Evolutionary conservation across 352 stramenopile genomes (phyloP).

Genomic region (Globisporangium spiculum): DNA sequence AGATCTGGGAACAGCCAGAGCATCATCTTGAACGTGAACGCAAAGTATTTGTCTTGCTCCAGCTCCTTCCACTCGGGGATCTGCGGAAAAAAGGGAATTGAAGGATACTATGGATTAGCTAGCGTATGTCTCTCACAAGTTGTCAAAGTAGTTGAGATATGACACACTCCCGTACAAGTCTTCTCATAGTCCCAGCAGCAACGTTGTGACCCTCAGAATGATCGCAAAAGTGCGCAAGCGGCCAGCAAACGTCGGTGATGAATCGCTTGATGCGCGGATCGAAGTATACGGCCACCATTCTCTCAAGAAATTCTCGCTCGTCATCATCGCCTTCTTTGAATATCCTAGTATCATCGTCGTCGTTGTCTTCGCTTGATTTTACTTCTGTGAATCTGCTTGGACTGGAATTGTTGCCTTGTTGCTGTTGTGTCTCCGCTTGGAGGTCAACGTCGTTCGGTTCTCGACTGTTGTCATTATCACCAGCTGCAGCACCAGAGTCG

Average conservation of each 20-base stretch:
- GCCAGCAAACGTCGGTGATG: constrained; percentile 45
- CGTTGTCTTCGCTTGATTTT: background rate
- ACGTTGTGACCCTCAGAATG: background rate
- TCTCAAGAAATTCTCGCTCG: constrained; percentile 7
- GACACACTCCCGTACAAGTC: background rate
- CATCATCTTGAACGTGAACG: constrained; percentile 39
- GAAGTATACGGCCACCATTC: constrained; percentile 35
- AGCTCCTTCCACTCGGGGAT: constrained; percentile 40
- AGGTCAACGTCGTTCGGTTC: background rate
- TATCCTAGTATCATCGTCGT: background rate
- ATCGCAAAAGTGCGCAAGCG: constrained; percentile 40
- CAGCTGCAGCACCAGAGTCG: background rate
- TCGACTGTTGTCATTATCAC: background rate
- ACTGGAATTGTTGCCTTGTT: background rate
- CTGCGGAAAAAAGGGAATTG: background rate
- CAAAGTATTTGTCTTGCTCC: constrained; percentile 41
- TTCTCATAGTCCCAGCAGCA: background rate
- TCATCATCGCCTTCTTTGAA: background rate
- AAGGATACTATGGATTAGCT: background rate
- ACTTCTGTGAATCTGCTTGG: background rate
- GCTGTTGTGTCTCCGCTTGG: background rate
- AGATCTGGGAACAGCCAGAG: constrained; percentile 55
- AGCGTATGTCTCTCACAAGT: background rate
- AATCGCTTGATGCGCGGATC: constrained; percentile 35
- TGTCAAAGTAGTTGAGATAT: background rate